Base-by-base conservation (phyloP, 441 rosid genomes). In the Erysimum cheiri region DNA sequence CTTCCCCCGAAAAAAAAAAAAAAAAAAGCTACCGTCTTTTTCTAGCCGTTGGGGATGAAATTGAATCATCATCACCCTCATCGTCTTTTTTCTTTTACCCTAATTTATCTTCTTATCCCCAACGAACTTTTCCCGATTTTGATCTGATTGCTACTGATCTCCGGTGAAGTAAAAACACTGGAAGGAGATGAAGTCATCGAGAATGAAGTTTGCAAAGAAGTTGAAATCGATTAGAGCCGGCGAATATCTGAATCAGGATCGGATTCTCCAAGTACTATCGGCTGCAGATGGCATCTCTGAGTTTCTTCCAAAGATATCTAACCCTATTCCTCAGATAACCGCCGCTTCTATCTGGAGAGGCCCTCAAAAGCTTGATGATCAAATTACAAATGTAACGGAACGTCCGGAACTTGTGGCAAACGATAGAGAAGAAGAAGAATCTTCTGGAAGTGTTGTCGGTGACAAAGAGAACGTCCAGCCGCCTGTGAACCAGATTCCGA, bases 401-500 rank as follows among this genome's bases (percentile, higher is more conserved):
- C 84, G 80, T 68, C 84, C 82, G 88, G 82, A 74, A 64, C 84
- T 80, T 68, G 84, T 80, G 22, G 87, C 80, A 54, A 83, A 69
- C 3, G 82, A 77, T 8, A 80, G 70, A 9, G 69, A 66, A 48
- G 58, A 29, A 12, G 80, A 60, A 6, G 84, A 72, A 48, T 77
- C 60, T 33, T 68, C 61, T 9, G 79, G 72, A 26, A 71, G 60
- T 40, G 72, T 52, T 4, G 17, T 19, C 22, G 78, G 74, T 24
- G 80, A 90, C 32, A 78, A 88, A 31, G 98, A 93, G 74, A 93
- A 89, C n/a, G 33, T 84, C 14, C 54, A 85, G 50, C 92, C 88
- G 5, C 60, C 54, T 17, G 10, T 41, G 14, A 70, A 73, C 10
- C 83, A 73, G 49, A 74, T 71, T 33, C 60, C 31, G 63, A 69